phyloP scores from a whole-genome alignment of 345 rosid species.

The Aquilaria sinensis region DNA sequence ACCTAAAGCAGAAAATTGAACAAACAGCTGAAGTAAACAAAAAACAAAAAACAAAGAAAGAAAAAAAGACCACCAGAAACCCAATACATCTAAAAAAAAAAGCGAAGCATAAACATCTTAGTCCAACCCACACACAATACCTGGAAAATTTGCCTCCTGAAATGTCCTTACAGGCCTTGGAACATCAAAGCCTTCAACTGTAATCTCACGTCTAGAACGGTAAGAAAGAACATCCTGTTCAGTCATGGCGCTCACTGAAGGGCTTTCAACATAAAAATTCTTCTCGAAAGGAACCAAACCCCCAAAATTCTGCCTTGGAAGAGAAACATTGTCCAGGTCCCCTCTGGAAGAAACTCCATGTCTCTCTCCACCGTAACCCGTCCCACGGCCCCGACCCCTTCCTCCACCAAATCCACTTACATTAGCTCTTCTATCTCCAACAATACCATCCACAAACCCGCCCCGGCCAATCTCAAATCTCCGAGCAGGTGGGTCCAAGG shows the following conservation, averaged over 20 bases:
- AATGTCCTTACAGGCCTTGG: constrained; percentile 75
- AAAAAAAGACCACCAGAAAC: not conserved
- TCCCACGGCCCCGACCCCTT: constrained; percentile 24
- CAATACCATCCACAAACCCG: constrained; percentile 21
- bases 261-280: constrained; percentile 72
- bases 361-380: constrained; percentile 44
- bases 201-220: constrained; percentile 59
- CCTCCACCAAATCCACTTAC: constrained; percentile 18
- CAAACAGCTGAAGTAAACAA: constrained; percentile 5
- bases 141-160: constrained; percentile 84
- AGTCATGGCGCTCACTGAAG: constrained; percentile 57
- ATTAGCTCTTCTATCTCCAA: constrained; percentile 4
- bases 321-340: constrained; percentile 56
- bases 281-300: constrained; percentile 79
- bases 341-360: constrained; percentile 45
- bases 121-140: constrained; percentile 35
- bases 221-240: constrained; percentile 57
- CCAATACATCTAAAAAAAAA: not conserved
- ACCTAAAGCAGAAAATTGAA: constrained; percentile 27
- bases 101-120: not conserved
- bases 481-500: constrained; percentile 51
- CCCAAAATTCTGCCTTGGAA: constrained; percentile 73
- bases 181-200: constrained; percentile 77
- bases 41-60: not conserved
- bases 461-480: constrained; percentile 39